A percentile compares a stretch with the other conserved stretches of the same genome.
Conservation (phyloP, 31 red algal genomes). For the Bonnemaisonia californica region DNA sequence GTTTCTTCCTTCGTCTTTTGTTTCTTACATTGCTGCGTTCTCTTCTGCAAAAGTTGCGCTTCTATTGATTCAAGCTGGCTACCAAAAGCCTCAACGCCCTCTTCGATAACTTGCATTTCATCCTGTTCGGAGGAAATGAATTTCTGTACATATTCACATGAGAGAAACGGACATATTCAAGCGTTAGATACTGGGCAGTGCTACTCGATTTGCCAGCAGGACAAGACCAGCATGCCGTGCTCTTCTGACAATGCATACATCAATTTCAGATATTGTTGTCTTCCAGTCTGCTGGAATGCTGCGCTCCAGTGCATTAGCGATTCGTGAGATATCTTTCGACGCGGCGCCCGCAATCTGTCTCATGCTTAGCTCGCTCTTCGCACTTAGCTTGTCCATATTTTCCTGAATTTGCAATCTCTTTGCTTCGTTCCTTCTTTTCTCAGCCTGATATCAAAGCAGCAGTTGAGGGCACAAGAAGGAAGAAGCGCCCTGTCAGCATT, state of each 20-base stretch:
- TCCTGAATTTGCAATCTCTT: background rate
- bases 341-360: conserved; percentile 17
- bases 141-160: background rate
- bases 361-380: conserved; percentile 5
- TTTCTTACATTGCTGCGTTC: background rate
- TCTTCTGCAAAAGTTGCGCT: background rate
- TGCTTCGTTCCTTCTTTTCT: conserved; percentile 14
- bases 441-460: conserved; percentile 1
- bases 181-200: too few species aligned
- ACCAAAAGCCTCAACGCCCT: background rate
- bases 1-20: background rate
- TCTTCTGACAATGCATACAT: background rate
- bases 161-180: too few species aligned
- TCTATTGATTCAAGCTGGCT: background rate
- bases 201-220: too few species aligned
- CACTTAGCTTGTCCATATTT: conserved; percentile 1
- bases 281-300: background rate
- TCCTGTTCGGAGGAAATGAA: background rate
- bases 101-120: background rate
- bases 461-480: too few species aligned
- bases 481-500: too few species aligned
- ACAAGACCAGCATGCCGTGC: too few species aligned
- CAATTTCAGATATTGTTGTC: background rate
- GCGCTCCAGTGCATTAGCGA: background rate
- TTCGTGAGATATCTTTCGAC: background rate